phyloP scores from a whole-genome alignment of 2,329 filamentous ascomycete species.

The Thelonectria olida region DNA sequence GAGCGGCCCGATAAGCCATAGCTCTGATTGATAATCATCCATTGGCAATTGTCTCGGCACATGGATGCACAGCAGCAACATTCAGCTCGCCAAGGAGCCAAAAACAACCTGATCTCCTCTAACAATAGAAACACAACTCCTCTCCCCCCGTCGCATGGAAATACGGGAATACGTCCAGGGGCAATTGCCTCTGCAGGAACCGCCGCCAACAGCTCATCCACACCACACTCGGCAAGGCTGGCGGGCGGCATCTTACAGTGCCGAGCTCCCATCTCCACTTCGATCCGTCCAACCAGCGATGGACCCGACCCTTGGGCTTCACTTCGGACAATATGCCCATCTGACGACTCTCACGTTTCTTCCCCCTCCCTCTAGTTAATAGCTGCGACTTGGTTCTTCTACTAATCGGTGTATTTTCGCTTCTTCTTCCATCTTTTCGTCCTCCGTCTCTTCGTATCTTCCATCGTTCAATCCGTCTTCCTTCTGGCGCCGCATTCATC shows the following conservation, averaged over 20 bases:
- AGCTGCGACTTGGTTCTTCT: too few species aligned
- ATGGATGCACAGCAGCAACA: neutral
- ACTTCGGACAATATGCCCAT: too few species aligned
- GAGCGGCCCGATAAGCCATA: neutral
- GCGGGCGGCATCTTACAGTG: too few species aligned
- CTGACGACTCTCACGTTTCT: too few species aligned
- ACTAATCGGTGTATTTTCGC: neutral
- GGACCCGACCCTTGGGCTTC: too few species aligned
- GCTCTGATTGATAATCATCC: neutral
- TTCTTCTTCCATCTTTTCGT: neutral
- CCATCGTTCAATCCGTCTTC: neutral
- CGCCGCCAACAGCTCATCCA: too few species aligned
- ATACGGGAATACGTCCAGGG: constrained; percentile 27
- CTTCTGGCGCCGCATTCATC: neutral
- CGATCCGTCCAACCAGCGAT: too few species aligned
- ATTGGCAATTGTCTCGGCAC: constrained; percentile 2
- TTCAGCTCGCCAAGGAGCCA: neutral
- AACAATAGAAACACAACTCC: too few species aligned
- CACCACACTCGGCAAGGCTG: too few species aligned
- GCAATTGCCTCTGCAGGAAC: constrained; percentile 7
- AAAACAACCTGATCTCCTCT: neutral
- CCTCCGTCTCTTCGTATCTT: neutral
- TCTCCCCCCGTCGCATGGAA: too few species aligned
- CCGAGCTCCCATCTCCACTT: too few species aligned
- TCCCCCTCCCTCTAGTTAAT: too few species aligned